These are phyloP conservation scores for Warburgia ugandensis DNA, from an alignment of 164 flowering plant species.

Conservation along the genomic window DNA sequence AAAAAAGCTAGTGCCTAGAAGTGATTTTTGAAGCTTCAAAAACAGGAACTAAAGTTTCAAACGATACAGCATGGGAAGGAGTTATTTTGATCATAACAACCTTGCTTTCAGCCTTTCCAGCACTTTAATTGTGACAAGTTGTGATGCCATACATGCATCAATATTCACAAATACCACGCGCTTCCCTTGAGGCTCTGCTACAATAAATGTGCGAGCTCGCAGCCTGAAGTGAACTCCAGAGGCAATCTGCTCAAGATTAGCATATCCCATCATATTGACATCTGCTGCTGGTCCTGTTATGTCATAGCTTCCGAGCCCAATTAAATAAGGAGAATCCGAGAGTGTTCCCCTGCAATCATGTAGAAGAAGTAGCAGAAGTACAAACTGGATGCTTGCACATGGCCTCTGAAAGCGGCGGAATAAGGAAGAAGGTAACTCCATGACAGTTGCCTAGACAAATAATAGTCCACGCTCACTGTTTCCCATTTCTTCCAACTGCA, in stretches of 20 bases:
- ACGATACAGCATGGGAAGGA: too few species aligned
- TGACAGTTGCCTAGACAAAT: too few species aligned
- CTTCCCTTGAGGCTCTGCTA: conserved; percentile 71
- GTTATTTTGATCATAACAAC: conserved; percentile 37
- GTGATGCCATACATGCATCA: conserved; percentile 98
- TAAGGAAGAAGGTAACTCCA: conserved; percentile 21
- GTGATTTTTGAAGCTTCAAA: too few species aligned
- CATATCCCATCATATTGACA: conserved; percentile 99
- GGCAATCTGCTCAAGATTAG: conserved; percentile 70
- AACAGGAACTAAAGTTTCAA: too few species aligned
- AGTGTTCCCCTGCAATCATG: conserved; percentile 12
- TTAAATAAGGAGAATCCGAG: conserved; percentile 47
- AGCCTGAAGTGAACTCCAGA: conserved; percentile 91
- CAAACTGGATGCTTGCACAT: conserved; percentile 15
- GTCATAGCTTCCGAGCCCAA: conserved; percentile 83
- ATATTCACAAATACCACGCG: conserved; percentile 83
- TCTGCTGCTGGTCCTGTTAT: conserved; percentile 89
- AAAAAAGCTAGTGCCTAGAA: too few species aligned
- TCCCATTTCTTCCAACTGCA: too few species aligned
- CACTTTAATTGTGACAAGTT: conserved; percentile 85
- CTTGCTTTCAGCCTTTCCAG: conserved; percentile 84
- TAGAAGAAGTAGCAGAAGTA: conserved; percentile 23
- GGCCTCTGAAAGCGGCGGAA: conserved; percentile 8
- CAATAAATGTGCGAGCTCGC: conserved; percentile 92
- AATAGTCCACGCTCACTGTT: too few species aligned